Evolutionary conservation across 192 early-diverging fungal species (phyloP), one percentile per base, ranked within the genome.

Genomic region (Backusella circina): DNA sequence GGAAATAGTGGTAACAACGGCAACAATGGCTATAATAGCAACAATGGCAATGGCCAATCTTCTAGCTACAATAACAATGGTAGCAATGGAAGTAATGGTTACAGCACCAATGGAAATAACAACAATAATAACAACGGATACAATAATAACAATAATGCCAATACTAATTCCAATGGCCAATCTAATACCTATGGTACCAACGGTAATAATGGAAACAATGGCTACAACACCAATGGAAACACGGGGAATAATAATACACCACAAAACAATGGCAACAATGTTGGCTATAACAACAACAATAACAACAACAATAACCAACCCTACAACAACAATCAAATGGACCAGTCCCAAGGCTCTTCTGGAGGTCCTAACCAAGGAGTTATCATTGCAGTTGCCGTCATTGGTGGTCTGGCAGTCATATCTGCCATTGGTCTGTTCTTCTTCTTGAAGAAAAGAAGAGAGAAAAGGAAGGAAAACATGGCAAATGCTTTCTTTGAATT

Each of bases 401-500:
- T 68, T 23, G 67, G 67, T 38, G 67, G 67, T 68, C 9, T 68
- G 9, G 67, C 35, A 3, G 67, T 68, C 5, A 33, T 68, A 36
- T 33, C 67, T 35, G 67, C 67, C 31, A 36, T 68, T n/a, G 67
- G 67, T 10, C 38, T 68, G 18, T 38, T 68, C 67, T 68, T 68
- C 21, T 68, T 68, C 36, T 68, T 33, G n/a, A 68, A 68, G 36
- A 68, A 68, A n/a, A 68, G 67, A 68, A 68, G 67, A 36, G 67
- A 38, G 21, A 68, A 68, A 35, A 61, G 26, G 12, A 68, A 68
- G 67, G 67, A 68, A 38, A 68, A 68, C 36, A 68, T 68, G 67
- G 67, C 67, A n/a, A 36, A 68, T 26, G 67, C 67, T 37, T 68
- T 68, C 67, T 68, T 68, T 9, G 67, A 68, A n/a, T 68, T 68